Percentiles rank a stretch among this genome's conserved stretches.
phyloP scores from a whole-genome alignment of 2,329 filamentous ascomycete species.

The Pseudopyricularia javanii region DNA sequence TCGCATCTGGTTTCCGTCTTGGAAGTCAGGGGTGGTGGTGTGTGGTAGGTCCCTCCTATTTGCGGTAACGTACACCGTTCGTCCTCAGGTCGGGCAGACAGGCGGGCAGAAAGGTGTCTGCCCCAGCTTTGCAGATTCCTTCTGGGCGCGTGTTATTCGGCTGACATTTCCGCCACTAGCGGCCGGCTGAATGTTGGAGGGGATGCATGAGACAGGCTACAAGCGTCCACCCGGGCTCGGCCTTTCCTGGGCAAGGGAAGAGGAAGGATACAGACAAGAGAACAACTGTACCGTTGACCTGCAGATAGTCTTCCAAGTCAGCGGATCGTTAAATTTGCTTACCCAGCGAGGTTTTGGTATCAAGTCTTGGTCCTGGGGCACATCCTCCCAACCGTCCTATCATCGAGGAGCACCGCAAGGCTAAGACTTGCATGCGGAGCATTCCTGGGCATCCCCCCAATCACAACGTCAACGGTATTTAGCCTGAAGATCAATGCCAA shows the following conservation, averaged over 20 bases:
- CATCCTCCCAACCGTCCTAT: not conserved
- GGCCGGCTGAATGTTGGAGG: not conserved
- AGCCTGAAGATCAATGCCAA: conserved; percentile 1
- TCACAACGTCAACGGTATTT: not conserved
- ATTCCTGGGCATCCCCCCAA: not conserved
- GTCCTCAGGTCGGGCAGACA: not conserved
- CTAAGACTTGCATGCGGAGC: conserved; percentile 2
- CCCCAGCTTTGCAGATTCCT: not conserved
- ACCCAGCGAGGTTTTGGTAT: not conserved
- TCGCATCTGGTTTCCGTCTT: not conserved
- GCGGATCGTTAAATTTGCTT: not conserved
- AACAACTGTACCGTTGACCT: not conserved
- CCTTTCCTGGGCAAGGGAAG: not conserved
- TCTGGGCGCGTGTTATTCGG: not conserved
- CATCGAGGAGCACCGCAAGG: not conserved
- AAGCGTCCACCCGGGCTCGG: not conserved
- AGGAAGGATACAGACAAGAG: not conserved
- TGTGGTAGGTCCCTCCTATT: not conserved
- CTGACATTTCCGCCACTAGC: not conserved
- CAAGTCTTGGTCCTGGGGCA: not conserved
- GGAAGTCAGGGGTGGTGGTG: not conserved
- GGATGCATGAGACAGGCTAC: not conserved
- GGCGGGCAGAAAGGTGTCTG: not conserved
- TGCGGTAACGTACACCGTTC: too few relatives aligned
- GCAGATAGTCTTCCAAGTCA: too few relatives aligned